Conservation (phyloP, 306 rosid species). For the Vicia sativa region DNA sequence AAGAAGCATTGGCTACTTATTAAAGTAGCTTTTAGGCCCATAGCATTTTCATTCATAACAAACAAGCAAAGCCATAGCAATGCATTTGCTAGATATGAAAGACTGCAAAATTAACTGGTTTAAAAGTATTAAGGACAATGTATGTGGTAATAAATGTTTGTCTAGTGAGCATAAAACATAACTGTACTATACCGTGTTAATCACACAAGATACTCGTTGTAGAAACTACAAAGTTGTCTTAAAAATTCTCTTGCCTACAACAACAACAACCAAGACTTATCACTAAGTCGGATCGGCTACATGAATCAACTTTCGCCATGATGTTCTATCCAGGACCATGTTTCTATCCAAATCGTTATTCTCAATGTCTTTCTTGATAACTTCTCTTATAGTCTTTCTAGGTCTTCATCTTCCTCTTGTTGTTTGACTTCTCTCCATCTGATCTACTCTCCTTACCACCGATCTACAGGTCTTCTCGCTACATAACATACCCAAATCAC, state of each 20-base stretch:
- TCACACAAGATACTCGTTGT: neutral
- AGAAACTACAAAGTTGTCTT: constrained; percentile 7
- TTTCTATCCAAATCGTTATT: too few relatives aligned
- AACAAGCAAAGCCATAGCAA: neutral
- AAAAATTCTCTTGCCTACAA: neutral
- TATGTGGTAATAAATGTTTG: neutral
- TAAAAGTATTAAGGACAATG: neutral
- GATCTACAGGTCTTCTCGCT: too few relatives aligned
- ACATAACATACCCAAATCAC: too few relatives aligned
- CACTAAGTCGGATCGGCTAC: too few relatives aligned
- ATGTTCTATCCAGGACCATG: too few relatives aligned
- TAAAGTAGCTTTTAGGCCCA: neutral
- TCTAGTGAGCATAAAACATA: constrained; percentile 1
- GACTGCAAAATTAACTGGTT: neutral
- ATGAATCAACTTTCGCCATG: too few relatives aligned
- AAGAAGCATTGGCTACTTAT: neutral
- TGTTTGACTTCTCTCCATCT: too few relatives aligned
- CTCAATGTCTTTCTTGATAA: too few relatives aligned
- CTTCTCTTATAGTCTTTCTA: too few relatives aligned
- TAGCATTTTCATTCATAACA: neutral
- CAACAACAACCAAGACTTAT: too few relatives aligned
- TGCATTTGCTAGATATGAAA: neutral
- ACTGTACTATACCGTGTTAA: neutral
- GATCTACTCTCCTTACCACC: too few relatives aligned
- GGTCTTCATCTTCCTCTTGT: too few relatives aligned